These are phyloP conservation scores for Phlebiopsis flavidoalba DNA, from an alignment of 768 basidiomycete species.

Conservation along the genomic window DNA sequence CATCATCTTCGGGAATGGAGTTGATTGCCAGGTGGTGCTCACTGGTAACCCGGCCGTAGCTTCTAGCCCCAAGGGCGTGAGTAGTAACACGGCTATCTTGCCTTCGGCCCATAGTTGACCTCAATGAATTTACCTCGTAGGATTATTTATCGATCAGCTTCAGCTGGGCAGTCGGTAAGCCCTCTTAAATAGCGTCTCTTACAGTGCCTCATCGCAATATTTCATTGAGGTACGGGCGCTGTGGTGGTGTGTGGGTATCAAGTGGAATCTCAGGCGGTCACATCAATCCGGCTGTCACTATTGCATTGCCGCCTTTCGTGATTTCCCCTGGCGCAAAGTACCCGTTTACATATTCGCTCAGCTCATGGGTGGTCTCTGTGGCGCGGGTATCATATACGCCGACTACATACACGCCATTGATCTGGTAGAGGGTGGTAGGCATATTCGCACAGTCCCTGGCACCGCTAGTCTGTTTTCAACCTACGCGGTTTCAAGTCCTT, in stretches of 20 bases:
- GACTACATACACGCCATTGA: constrained; percentile 68
- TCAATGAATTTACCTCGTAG: constrained; percentile 24
- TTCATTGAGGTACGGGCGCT: constrained; percentile 43
- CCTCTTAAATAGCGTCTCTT: not conserved
- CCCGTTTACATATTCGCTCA: constrained; percentile 65
- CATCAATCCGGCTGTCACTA: constrained; percentile 47
- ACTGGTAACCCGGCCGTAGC: constrained; percentile 7
- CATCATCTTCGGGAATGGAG: constrained; percentile 13
- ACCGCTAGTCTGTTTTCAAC: constrained; percentile 59
- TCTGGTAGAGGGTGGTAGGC: constrained; percentile 50
- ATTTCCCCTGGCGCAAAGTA: constrained; percentile 79
- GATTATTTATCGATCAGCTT: constrained; percentile 44
- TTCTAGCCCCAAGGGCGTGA: constrained; percentile 45
- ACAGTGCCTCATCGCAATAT: not conserved
- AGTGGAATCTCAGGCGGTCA: constrained; percentile 70
- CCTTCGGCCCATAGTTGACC: not conserved
- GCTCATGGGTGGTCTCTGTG: constrained; percentile 54
- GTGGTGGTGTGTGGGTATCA: constrained; percentile 65
- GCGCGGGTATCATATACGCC: constrained; percentile 53
- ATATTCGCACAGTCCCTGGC: constrained; percentile 48
- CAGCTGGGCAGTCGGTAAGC: constrained; percentile 49
- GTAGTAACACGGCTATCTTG: not conserved
- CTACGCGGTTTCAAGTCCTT: constrained; percentile 47
- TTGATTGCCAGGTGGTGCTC: constrained; percentile 10
- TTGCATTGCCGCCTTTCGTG: constrained; percentile 60